Base-by-base conservation (phyloP, 108 stramenopile species). In the Mediolabrus comicus region DNA sequence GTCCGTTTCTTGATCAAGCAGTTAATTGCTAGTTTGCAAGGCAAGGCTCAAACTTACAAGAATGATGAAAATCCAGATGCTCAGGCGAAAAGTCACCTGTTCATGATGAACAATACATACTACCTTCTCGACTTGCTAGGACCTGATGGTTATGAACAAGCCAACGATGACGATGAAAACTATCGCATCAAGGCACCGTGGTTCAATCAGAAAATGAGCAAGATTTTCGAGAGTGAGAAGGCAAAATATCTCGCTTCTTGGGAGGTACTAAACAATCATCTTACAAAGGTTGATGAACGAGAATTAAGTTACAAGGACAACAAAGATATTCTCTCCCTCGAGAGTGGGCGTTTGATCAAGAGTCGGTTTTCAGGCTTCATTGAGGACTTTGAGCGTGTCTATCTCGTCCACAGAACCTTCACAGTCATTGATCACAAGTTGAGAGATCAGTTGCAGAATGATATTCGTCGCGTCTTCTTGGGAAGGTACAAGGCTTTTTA, bases 81-180 rank as follows among this genome's bases (percentile, higher is more conserved):
- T 49, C 63, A 80, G 34, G 89, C 84, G 4, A 86, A 89, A 61
- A 74, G 74, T 24, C 79, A 80, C 55, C 74, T 95, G 56, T 95
- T 95, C 73, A 83, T 95, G 85, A 87, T 95, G 80, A 95, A 95
- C 84, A 95, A 95, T 56, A 81, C 85, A 0, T 91, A 86, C 58
- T 95, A 91, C 55, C 41, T 95, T 5, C 64, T 85, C 13, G 85
- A 92, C 30, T 83, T 84, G 41, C 77, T 95, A 14, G 88, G 89
- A 14, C 84, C 83, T 5, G 41, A 70, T 32, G 67, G 53, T 10
- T 55, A 77, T 6, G 36, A 39, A 25, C 43, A 78, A 25, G 53
- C 32, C 3, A 27, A 29, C 3, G 77, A 60, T 3, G 30, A 52
- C 22, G 71, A 17, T 1, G 84, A 92, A 29, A 53, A 66, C 34